Evolutionary conservation across 2,329 filamentous ascomycete genomes (phyloP).

Genomic region (Elsinoe batatas): DNA sequence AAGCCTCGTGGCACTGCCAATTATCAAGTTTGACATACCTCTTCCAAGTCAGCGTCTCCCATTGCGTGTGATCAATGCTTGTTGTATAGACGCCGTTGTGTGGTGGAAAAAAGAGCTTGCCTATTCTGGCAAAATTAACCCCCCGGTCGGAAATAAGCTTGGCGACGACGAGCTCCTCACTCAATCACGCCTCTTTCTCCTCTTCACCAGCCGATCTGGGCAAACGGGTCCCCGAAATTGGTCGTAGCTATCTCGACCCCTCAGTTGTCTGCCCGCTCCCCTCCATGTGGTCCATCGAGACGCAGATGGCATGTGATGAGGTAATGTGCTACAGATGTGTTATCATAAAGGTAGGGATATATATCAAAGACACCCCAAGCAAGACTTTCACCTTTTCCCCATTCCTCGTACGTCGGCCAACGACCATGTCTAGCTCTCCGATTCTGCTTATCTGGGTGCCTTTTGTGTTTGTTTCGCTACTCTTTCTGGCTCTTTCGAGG

Average conservation of each 20-base stretch:
- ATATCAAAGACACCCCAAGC: too few relatives aligned
- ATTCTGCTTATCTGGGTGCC: constrained; percentile 24
- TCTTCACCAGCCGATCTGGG: background rate
- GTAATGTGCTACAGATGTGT: too few relatives aligned
- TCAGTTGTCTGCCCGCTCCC: background rate
- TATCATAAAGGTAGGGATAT: too few relatives aligned
- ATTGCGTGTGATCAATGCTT: constrained; percentile 31
- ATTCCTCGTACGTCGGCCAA: background rate
- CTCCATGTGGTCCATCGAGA: too few relatives aligned
- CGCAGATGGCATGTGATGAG: too few relatives aligned
- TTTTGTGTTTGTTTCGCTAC: constrained; percentile 24
- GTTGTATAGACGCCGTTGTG: background rate
- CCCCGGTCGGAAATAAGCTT: background rate
- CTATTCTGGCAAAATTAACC: background rate
- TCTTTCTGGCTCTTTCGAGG: constrained; percentile 24
- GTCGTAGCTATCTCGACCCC: background rate
- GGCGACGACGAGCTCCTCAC: background rate
- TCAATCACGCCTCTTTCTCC: background rate
- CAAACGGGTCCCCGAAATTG: background rate
- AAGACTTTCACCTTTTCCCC: background rate
- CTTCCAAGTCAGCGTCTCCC: constrained; percentile 58
- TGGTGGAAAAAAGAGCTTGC: background rate
- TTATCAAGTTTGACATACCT: constrained; percentile 32
- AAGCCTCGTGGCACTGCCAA: background rate
- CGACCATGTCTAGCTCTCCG: constrained; percentile 21